Conservation (phyloP, 2,329 filamentous ascomycete genomes). For the Cordyceps pruinosa region DNA sequence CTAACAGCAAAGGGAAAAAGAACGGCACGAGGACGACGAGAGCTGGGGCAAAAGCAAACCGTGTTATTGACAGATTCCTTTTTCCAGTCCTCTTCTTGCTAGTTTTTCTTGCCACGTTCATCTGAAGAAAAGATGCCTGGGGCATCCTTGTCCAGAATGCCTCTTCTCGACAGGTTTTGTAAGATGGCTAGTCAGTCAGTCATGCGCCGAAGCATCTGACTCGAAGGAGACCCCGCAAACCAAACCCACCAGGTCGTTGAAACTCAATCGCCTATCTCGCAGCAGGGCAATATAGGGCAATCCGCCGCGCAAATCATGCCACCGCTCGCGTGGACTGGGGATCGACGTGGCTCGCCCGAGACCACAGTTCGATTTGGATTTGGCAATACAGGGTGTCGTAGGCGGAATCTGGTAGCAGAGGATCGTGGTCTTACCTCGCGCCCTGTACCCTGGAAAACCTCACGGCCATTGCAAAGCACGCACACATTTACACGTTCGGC, state of each 20-base stretch:
- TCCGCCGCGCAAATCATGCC: not conserved
- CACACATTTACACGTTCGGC: not conserved
- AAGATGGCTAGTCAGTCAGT: too few species aligned
- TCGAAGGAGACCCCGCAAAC: too few species aligned
- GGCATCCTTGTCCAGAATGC: not conserved
- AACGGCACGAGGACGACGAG: not conserved
- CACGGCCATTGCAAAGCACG: not conserved
- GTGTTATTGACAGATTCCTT: not conserved
- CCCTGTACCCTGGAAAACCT: not conserved
- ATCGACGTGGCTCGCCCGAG: not conserved
- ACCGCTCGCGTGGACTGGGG: not conserved
- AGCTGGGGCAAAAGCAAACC: not conserved
- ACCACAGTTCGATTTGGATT: not conserved
- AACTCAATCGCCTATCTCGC: not conserved
- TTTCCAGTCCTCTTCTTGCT: not conserved
- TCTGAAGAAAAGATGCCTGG: not conserved
- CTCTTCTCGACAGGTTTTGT: not conserved
- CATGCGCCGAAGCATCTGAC: too few species aligned
- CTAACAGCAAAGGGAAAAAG: not conserved
- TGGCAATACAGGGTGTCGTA: not conserved
- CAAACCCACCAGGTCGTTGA: too few species aligned
- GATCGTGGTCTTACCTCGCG: not conserved
- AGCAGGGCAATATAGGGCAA: not conserved
- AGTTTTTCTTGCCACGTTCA: conserved; percentile 6
- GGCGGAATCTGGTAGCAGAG: conserved; percentile 3